Conservation (phyloP, 495 filamentous ascomycete species). For the Penicillium robsamsonii region DNA sequence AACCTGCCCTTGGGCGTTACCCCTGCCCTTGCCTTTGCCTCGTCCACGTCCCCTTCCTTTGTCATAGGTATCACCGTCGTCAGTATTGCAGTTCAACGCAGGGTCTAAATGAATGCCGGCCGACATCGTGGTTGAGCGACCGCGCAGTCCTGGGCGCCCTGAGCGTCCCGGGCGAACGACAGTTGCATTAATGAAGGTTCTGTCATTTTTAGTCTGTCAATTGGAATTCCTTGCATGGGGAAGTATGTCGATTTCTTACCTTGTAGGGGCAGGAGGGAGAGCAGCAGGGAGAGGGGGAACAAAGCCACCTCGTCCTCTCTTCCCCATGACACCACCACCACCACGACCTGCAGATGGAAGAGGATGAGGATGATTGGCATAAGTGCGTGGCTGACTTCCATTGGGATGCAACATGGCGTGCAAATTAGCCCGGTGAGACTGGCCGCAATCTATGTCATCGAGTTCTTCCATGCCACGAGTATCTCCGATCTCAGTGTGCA, state of each 20-base stretch:
- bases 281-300: background rate
- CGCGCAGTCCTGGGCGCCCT: background rate
- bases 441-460: slow-evolving; percentile 33
- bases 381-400: background rate
- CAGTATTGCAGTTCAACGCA: slow-evolving; percentile 25
- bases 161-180: background rate
- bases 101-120: slow-evolving; percentile 18
- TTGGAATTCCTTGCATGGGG: background rate
- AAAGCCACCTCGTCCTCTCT: slow-evolving; percentile 11
- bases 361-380: background rate
- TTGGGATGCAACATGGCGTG: slow-evolving; percentile 13
- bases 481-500: slow-evolving; percentile 28
- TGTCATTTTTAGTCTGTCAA: background rate
- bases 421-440: slow-evolving; percentile 35
- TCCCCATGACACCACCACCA: slow-evolving; percentile 23
- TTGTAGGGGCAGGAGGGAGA: background rate
- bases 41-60: background rate
- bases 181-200: background rate
- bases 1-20: slow-evolving; percentile 1
- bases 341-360: slow-evolving; percentile 16
- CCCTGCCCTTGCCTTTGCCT: background rate
- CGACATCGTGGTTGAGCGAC: background rate
- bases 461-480: slow-evolving; percentile 29
- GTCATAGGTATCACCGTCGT: background rate
- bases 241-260: background rate